Evolutionary conservation across 352 stramenopile genomes (phyloP).

Genomic region (Phytophthora chlamydospora): DNA sequence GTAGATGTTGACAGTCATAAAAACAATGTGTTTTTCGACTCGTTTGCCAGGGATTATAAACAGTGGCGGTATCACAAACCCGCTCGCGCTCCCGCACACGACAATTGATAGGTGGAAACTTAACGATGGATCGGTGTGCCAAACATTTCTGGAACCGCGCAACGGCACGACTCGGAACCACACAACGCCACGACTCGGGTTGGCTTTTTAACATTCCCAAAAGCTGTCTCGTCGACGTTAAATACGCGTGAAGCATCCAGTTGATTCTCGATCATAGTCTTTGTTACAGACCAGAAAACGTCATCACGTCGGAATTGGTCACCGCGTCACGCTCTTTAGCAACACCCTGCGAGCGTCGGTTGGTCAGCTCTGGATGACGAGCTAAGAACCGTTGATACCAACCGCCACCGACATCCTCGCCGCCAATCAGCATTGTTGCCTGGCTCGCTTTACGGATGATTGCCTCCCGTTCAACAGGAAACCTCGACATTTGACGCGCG

Average conservation of each 20-base stretch:
- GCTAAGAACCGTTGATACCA: neutral
- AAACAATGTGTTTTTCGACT: too few species aligned
- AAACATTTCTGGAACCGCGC: slow-evolving; percentile 2
- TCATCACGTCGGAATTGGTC: neutral
- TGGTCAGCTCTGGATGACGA: neutral
- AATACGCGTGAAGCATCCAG: neutral
- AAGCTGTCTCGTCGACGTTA: slow-evolving; percentile 8
- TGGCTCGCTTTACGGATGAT: neutral
- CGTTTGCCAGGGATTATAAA: too few species aligned
- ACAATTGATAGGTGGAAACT: slow-evolving; percentile 7
- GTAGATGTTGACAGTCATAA: too few species aligned
- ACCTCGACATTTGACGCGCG: neutral
- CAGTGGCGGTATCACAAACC: too few species aligned
- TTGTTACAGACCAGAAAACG: slow-evolving; percentile 3
- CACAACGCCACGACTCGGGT: neutral
- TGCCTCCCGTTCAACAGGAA: neutral
- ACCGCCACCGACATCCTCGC: neutral
- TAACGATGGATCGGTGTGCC: neutral
- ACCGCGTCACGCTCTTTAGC: neutral
- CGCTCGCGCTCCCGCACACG: too few species aligned
- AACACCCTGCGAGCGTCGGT: neutral
- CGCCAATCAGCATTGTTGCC: neutral
- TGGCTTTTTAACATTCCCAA: neutral
- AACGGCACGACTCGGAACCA: too few species aligned
- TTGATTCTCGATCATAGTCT: neutral